A percentile compares a stretch with the other conserved stretches of the same genome.
Evolutionary conservation across 257 asterid species (phyloP).

Genomic region (Nicotiana obtusifolia): DNA sequence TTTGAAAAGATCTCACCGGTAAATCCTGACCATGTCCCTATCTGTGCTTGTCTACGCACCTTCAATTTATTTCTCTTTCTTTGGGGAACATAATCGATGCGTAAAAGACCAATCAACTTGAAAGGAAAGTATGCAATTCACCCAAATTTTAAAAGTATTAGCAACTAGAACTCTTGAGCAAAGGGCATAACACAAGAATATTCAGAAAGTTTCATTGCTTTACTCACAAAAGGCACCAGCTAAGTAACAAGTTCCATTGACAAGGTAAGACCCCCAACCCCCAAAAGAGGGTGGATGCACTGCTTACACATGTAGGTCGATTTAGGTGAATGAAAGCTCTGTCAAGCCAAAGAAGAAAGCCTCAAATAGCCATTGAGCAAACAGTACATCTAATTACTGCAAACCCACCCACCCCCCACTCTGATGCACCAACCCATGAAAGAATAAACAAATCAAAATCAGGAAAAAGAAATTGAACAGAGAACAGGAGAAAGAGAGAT

Average conservation of each 20-base stretch:
- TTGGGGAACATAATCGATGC: neutral
- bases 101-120: neutral
- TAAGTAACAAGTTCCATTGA: neutral
- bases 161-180: neutral
- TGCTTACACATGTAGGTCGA: neutral
- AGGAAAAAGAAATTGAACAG: neutral
- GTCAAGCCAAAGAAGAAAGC: slow-evolving; percentile 1
- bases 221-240: neutral
- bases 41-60: neutral
- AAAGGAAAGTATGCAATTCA: neutral
- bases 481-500: neutral
- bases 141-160: neutral
- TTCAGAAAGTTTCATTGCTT: neutral
- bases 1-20: neutral
- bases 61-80: neutral
- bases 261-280: neutral
- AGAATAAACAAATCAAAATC: neutral
- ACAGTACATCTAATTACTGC: neutral
- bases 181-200: neutral
- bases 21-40: neutral
- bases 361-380: neutral
- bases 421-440: neutral
- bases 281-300: neutral
- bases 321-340: neutral
- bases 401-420: neutral